Base-by-base conservation (phyloP, 805 yeast species). In the Peterozyma toletana region DNA sequence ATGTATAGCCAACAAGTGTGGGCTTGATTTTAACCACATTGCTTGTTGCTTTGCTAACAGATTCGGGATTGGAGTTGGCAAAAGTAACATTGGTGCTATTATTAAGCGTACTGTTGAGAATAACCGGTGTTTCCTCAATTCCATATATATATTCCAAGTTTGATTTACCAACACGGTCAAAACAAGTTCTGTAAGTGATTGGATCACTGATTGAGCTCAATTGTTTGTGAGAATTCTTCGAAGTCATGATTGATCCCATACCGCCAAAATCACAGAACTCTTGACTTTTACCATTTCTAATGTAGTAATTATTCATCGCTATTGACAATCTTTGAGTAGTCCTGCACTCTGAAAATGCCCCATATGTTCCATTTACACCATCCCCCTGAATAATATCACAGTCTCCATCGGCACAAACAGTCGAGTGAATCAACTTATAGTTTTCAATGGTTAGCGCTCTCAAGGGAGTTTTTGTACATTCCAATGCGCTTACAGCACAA, bases 291-390 rank as follows among this genome's bases (percentile, higher is more conserved):
- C 44, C 47, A 15, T 57, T 48, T 14, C 50, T 51, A 9, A 55
- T 47, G 48, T 60, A 70, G 50, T 59, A 60, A 48, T 64, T 51
- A 49, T 68, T 68, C 46, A 71, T 53, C 4, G 66, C 73, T 45
- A 63, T 68, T 0, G 75, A 70, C 2, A 66, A 53, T 44, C 59
- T 59, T 47, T 70, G 75, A 9, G 53, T 45, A 5, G 57, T 47
- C 11, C 64, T 49, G 50, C 78, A 73, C 35, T 60, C 64, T 0
- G 77, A 63, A 49, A 57, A 68, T 30, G 51, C 49, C 1, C 78
- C 78, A 50, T 70, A 72, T n/a, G 45, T 44, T 0, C 76, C 77
- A 4, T 41, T 44, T 7, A 45, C 37, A 1, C 69, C 66, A 48
- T 71, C 61, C 9, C 63, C 58, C 18, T 43, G 48, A 18, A 73